These are phyloP conservation scores for Fusarium irregulare DNA, from an alignment of 2,329 filamentous ascomycete species.

Conservation along the genomic window DNA sequence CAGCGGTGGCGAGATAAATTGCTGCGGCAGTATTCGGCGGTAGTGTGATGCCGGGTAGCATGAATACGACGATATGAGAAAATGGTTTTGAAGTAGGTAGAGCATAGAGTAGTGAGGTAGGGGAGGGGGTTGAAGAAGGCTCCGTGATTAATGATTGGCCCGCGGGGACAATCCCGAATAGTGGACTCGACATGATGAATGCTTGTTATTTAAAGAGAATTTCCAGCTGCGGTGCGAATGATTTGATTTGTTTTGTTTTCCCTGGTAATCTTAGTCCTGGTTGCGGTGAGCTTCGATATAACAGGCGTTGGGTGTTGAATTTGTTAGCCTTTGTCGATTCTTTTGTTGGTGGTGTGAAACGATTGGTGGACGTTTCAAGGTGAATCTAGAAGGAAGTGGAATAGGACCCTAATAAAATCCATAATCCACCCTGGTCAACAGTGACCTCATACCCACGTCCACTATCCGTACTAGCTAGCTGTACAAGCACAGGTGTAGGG, in stretches of 20 bases:
- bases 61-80: slow-evolving; percentile 88
- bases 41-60: slow-evolving; percentile 81
- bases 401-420: background rate
- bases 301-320: slow-evolving; percentile 19
- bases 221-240: background rate
- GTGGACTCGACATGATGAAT: slow-evolving; percentile 46
- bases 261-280: background rate
- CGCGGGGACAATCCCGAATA: slow-evolving; percentile 71
- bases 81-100: slow-evolving; percentile 66
- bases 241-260: background rate
- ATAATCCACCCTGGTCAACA: background rate
- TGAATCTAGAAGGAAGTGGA: slow-evolving; percentile 35
- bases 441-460: slow-evolving; percentile 22
- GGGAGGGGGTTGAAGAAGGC: slow-evolving; percentile 64
- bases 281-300: slow-evolving; percentile 10
- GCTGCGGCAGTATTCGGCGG: slow-evolving; percentile 83
- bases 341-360: slow-evolving; percentile 35
- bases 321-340: slow-evolving; percentile 20
- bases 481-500: slow-evolving; percentile 18
- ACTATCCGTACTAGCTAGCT: too few relatives aligned
- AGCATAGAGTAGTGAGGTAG: slow-evolving; percentile 67
- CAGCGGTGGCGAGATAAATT: slow-evolving; percentile 80
- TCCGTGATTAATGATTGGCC: slow-evolving; percentile 67
- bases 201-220: background rate
- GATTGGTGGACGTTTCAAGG: slow-evolving; percentile 38